These are phyloP conservation scores for Cyberlindnera saturnus DNA, from an alignment of 805 yeast genomes.

Conservation along the genomic window DNA sequence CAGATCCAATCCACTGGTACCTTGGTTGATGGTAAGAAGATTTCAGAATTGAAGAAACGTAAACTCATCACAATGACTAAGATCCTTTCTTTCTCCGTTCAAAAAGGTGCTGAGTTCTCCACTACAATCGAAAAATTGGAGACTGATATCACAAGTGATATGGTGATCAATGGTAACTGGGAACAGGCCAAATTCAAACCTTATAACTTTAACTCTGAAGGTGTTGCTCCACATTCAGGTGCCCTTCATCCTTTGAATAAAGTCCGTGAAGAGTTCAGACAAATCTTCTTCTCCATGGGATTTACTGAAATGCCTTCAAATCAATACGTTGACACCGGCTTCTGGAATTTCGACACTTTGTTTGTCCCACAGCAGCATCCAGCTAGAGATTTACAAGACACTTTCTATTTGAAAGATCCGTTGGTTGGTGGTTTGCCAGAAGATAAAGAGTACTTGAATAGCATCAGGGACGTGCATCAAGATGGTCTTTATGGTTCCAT, in stretches of 20 bases:
- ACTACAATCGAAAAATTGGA: conserved; percentile 73
- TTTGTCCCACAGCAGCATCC: conserved; percentile 99
- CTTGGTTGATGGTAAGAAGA: conserved; percentile 55
- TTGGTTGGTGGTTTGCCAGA: conserved; percentile 71
- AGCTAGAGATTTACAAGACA: conserved; percentile 97
- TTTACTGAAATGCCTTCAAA: conserved; percentile 99
- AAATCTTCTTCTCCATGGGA: conserved; percentile 96
- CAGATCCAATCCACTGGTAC: conserved; percentile 51
- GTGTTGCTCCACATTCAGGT: conserved; percentile 79
- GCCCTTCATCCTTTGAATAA: conserved; percentile 95
- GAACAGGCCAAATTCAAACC: conserved; percentile 81
- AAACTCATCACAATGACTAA: conserved; percentile 72
- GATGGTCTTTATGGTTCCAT: conserved; percentile 88
- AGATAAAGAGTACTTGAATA: conserved; percentile 72
- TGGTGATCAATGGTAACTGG: conserved; percentile 83
- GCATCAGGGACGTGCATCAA: conserved; percentile 80
- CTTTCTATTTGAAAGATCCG: conserved; percentile 96
- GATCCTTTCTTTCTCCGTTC: conserved; percentile 65
- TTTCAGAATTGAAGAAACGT: conserved; percentile 88
- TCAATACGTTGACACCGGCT: conserved; percentile 95
- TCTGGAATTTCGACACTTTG: conserved; percentile 97
- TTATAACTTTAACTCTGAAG: conserved; percentile 94
- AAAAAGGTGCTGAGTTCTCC: conserved; percentile 81
- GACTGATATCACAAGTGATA: conserved; percentile 92
- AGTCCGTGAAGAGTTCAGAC: conserved; percentile 96